These are phyloP conservation scores for Populus nigra DNA, from an alignment of 345 rosid species.

Conservation along the genomic window DNA sequence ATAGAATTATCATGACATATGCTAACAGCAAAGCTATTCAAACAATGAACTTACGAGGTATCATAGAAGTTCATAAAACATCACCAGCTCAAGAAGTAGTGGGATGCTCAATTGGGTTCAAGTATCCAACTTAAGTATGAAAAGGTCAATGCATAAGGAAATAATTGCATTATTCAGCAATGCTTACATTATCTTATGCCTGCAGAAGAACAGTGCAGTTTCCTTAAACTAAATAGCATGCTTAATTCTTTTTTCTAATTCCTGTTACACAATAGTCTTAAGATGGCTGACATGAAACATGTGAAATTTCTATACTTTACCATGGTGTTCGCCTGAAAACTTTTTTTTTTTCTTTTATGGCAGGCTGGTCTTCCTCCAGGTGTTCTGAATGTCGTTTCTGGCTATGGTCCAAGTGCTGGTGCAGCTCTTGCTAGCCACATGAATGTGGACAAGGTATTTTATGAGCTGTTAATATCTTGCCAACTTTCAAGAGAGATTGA, in stretches of 20 bases:
- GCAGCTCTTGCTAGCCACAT: constrained; percentile 82
- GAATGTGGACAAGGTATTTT: constrained; percentile 76
- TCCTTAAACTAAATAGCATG: not conserved
- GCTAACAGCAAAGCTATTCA: not conserved
- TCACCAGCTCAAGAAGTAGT: not conserved
- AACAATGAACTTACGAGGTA: not conserved
- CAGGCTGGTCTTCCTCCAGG: constrained; percentile 96
- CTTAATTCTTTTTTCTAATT: not conserved
- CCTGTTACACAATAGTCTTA: not conserved
- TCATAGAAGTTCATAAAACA: not conserved
- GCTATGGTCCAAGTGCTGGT: constrained; percentile 85
- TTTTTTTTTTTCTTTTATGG: constrained; percentile 3
- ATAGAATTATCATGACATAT: not conserved
- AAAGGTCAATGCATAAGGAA: not conserved
- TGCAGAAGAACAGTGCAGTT: too few species aligned
- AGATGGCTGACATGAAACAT: not conserved
- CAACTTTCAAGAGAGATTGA: not conserved
- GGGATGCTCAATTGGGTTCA: too few species aligned
- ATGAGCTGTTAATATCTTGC: not conserved
- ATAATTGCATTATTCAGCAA: not conserved
- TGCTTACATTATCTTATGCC: not conserved
- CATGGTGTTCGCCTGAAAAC: constrained; percentile 7
- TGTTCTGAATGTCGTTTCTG: constrained; percentile 80
- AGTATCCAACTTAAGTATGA: too few species aligned
- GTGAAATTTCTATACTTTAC: not conserved